A percentile compares a stretch with the other conserved stretches of the same genome.
These are phyloP conservation scores for Volvox carteri DNA, from an alignment of 163 green algal genomes.

Conservation along the genomic window DNA sequence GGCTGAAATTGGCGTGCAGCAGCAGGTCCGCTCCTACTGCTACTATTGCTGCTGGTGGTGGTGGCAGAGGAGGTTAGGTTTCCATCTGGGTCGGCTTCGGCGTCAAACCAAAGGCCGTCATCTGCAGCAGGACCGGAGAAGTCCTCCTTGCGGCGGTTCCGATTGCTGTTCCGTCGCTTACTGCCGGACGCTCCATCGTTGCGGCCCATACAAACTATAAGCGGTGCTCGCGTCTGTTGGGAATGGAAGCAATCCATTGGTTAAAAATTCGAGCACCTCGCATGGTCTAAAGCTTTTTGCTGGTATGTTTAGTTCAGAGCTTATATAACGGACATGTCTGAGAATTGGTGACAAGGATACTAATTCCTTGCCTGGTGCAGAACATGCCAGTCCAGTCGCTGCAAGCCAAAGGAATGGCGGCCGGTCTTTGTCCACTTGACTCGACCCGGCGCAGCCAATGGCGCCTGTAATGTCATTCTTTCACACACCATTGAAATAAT, in stretches of 20 bases:
- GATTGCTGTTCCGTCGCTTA: not conserved
- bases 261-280: not conserved
- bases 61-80: not conserved
- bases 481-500: too few relatives aligned
- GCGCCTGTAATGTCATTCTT: not conserved
- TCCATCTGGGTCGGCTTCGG: too few relatives aligned
- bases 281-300: not conserved
- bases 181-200: constrained; percentile 39
- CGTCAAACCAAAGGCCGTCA: constrained; percentile 18
- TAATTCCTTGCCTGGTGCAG: not conserved
- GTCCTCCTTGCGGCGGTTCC: not conserved
- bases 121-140: not conserved
- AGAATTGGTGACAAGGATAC: not conserved
- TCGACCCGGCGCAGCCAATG: not conserved
- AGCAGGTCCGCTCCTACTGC: not conserved
- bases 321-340: not conserved
- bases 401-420: not conserved
- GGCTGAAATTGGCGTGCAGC: not conserved
- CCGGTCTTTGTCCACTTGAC: not conserved
- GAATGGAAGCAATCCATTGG: too few relatives aligned
- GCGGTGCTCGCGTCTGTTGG: not conserved
- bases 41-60: not conserved
- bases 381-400: not conserved
- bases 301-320: not conserved
- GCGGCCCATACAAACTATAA: constrained; percentile 25